Evolutionary conservation across 805 yeast species (phyloP).

Genomic region (Wickerhamomyces xylosicus): DNA sequence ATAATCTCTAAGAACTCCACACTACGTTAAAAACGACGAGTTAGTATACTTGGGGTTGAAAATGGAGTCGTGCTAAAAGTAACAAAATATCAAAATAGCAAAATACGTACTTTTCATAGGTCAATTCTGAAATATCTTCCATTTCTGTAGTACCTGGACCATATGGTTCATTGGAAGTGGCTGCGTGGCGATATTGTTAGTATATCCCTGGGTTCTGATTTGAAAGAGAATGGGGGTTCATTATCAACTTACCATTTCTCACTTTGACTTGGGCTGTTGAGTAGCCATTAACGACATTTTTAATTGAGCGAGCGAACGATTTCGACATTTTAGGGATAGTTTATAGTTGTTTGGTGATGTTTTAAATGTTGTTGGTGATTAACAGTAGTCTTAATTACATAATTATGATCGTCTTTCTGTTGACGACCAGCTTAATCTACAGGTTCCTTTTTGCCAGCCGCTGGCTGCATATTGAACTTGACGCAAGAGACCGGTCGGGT

Average conservation of each 20-base stretch:
- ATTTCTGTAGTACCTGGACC: conserved; percentile 77
- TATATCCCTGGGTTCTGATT: background rate
- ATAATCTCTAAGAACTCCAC: conserved; percentile 78
- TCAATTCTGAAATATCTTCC: conserved; percentile 73
- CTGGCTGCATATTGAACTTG: no score
- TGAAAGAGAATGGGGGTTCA: background rate
- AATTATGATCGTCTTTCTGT: no score
- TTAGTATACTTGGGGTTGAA: background rate
- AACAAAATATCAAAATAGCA: no score
- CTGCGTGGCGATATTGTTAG: conserved; percentile 19
- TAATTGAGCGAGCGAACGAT: conserved; percentile 69
- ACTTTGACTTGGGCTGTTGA: conserved; percentile 78
- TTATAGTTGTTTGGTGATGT: no score
- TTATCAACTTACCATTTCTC: conserved; percentile 38
- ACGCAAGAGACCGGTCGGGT: no score
- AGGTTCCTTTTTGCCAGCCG: no score
- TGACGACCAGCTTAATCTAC: no score
- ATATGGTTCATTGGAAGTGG: conserved; percentile 79
- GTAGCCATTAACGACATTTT: conserved; percentile 73
- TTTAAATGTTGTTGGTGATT: no score
- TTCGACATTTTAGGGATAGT: conserved; percentile 79
- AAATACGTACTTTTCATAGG: conserved; percentile 39
- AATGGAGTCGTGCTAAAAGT: no score
- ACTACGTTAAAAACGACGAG: no score
- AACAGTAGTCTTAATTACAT: no score